Conservation (phyloP, 371 early-diverging fungal genomes). For the Mortierella sp. region DNA sequence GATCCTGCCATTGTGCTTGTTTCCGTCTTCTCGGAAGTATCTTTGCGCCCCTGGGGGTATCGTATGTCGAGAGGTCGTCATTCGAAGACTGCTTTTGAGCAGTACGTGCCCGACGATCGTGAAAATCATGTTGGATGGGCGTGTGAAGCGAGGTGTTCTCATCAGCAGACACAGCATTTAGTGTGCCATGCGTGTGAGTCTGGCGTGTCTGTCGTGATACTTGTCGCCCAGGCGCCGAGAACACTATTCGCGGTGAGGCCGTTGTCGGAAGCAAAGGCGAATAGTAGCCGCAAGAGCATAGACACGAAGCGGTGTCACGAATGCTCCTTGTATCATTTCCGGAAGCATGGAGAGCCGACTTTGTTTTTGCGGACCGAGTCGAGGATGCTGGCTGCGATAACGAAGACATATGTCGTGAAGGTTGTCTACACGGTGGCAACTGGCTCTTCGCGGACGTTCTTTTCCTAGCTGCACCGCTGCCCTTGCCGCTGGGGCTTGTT, state of each 20-base stretch:
- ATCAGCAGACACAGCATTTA: neutral
- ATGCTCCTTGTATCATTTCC: neutral
- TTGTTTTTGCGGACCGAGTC: neutral
- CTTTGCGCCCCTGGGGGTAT: no score
- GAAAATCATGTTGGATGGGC: neutral
- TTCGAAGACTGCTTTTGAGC: no score
- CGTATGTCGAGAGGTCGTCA: no score
- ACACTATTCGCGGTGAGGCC: neutral
- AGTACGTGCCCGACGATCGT: no score
- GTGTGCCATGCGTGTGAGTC: constrained; percentile 5
- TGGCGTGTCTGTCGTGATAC: constrained; percentile 10
- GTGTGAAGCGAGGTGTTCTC: neutral
- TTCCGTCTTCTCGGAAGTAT: neutral
- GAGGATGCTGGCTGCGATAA: neutral
- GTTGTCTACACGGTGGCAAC: no score
- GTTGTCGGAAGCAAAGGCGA: constrained; percentile 4
- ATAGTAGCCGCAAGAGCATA: neutral
- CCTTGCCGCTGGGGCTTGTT: no score
- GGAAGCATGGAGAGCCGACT: neutral
- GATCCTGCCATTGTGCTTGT: neutral
- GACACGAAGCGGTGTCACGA: neutral
- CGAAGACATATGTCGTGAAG: no score
- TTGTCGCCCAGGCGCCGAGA: neutral
- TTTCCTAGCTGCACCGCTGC: neutral
- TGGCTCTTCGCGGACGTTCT: neutral